Percentiles rank a stretch among this genome's conserved stretches.
phyloP scores from a whole-genome alignment of 1,139 yeast genomes.

The Blastobotrys arbuscula region DNA sequence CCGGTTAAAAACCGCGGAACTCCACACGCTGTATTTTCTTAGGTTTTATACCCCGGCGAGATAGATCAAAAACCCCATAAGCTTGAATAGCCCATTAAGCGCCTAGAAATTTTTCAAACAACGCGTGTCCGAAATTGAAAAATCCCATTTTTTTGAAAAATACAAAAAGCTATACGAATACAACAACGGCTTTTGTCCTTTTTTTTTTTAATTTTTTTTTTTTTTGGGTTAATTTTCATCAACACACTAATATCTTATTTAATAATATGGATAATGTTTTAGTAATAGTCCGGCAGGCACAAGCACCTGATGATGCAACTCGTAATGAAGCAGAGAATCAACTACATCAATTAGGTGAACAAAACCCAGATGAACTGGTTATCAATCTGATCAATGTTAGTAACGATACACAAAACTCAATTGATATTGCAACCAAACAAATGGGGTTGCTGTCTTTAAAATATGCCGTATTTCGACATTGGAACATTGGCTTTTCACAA shows the following conservation, averaged over 20 bases:
- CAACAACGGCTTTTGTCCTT: background rate
- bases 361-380: constrained; percentile 5
- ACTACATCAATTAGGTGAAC: background rate
- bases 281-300: constrained; percentile 6
- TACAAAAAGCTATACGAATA: too few relatives aligned
- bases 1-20: too few relatives aligned
- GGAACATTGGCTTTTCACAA: constrained; percentile 84
- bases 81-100: too few relatives aligned
- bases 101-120: too few relatives aligned
- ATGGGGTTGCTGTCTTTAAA: constrained; percentile 66
- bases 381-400: constrained; percentile 6
- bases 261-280: constrained; percentile 12
- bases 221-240: background rate
- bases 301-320: constrained; percentile 5
- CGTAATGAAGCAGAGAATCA: constrained; percentile 2
- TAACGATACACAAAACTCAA: constrained; percentile 1
- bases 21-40: too few relatives aligned
- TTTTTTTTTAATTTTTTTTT: background rate
- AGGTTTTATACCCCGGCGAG: too few relatives aligned
- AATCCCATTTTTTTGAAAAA: too few relatives aligned
- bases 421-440: constrained; percentile 36
- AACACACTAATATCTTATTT: too few relatives aligned
- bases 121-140: too few relatives aligned
- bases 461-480: constrained; percentile 61
- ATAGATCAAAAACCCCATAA: too few relatives aligned